These are phyloP conservation scores for Pichia scutulata DNA, from an alignment of 805 yeast species.

Conservation along the genomic window DNA sequence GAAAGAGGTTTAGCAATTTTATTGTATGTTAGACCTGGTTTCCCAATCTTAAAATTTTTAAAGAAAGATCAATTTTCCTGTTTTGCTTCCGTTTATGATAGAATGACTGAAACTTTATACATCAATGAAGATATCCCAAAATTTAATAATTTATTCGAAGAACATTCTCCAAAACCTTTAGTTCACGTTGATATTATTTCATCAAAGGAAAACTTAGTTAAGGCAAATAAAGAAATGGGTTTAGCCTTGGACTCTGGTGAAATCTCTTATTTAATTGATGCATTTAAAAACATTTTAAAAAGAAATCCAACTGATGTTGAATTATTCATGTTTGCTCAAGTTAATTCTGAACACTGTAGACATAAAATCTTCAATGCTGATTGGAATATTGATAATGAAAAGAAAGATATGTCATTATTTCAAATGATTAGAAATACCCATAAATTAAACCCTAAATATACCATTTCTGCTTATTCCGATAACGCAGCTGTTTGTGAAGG, in stretches of 20 bases:
- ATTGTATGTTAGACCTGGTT: constrained; percentile 63
- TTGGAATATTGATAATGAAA: constrained; percentile 87
- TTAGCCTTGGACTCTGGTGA: constrained; percentile 94
- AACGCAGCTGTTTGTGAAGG: constrained; percentile 96
- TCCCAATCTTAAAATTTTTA: constrained; percentile 52
- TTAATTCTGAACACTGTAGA: constrained; percentile 98
- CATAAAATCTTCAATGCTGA: constrained; percentile 98
- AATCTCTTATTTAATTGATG: constrained; percentile 75
- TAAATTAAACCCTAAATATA: constrained; percentile 65
- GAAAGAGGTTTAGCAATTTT: constrained; percentile 85
- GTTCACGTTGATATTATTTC: constrained; percentile 61
- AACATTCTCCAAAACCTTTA: constrained; percentile 76
- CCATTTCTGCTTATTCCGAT: constrained; percentile 92
- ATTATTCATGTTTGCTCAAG: constrained; percentile 98
- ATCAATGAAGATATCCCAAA: constrained; percentile 51
- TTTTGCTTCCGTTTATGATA: constrained; percentile 71
- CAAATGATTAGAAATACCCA: constrained; percentile 96
- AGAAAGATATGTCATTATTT: constrained; percentile 70
- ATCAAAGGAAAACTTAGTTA: constrained; percentile 48
- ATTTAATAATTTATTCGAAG: constrained; percentile 64
- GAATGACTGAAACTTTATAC: constrained; percentile 84
- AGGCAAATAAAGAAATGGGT: constrained; percentile 80
- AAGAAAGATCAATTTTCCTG: constrained; percentile 42
- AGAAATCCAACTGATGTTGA: constrained; percentile 98
- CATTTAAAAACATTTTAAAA: constrained; percentile 66